Percentiles rank a stretch among this genome's conserved stretches.
Evolutionary conservation across 352 stramenopile genomes (phyloP).

Genomic region (Phytophthora cajani): DNA sequence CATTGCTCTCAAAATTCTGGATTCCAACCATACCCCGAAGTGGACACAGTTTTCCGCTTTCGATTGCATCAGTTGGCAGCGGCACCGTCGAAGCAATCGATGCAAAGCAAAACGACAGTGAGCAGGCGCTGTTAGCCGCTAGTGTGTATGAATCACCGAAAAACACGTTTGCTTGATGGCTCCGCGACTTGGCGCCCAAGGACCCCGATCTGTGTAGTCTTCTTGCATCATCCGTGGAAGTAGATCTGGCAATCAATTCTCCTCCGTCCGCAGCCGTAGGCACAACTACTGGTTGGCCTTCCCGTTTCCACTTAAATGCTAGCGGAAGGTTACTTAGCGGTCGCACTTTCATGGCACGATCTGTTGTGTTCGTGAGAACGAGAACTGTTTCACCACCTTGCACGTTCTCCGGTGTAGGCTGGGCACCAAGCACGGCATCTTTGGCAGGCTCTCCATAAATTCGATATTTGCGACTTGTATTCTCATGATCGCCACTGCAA

Average conservation of each 20-base stretch:
- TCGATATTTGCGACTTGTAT: constrained; percentile 58
- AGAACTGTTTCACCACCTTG: constrained; percentile 33
- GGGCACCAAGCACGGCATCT: constrained; percentile 29
- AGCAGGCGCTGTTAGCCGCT: constrained; percentile 52
- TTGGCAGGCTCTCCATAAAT: constrained; percentile 54
- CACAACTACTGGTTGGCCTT: constrained; percentile 1
- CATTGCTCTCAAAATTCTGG: constrained; percentile 59
- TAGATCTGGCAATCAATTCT: constrained; percentile 35
- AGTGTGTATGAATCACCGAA: constrained; percentile 59
- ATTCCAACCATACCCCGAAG: constrained; percentile 78
- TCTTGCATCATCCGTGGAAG: constrained; percentile 39
- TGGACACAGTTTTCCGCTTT: constrained; percentile 62
- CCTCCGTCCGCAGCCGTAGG: constrained; percentile 12
- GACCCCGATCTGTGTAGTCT: constrained; percentile 18
- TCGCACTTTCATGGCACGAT: constrained; percentile 58
- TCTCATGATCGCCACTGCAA: constrained; percentile 41
- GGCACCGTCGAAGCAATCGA: constrained; percentile 60
- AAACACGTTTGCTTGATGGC: constrained; percentile 41
- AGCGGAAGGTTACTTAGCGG: constrained; percentile 79
- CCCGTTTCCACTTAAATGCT: constrained; percentile 58
- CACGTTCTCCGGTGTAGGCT: constrained; percentile 5
- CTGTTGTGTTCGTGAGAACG: constrained; percentile 69
- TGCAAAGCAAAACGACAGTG: constrained; percentile 77
- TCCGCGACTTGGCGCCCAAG: constrained; percentile 4
- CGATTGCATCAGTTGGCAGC: constrained; percentile 60